phyloP scores from a whole-genome alignment of 192 early-diverging fungal species.

The Rhizoclosmatium globosum region DNA sequence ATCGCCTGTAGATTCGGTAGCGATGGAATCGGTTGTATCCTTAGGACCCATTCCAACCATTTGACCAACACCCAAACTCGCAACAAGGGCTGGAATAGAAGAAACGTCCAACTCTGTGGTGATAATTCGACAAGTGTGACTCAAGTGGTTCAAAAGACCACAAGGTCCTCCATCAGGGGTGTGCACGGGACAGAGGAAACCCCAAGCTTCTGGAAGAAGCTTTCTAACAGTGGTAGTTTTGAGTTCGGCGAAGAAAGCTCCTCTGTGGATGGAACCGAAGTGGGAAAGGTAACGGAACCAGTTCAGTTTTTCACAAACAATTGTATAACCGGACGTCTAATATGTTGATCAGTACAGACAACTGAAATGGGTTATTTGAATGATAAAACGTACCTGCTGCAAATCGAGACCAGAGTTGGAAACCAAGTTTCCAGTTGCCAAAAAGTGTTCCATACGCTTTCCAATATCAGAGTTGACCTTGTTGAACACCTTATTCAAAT shows the following conservation, averaged over 20 bases:
- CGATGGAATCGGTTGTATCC: neutral
- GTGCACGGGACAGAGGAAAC: constrained; percentile 98
- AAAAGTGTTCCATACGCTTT: constrained; percentile 87
- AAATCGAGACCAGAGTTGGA: constrained; percentile 92
- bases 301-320: constrained; percentile 98
- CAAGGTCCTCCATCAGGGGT: constrained; percentile 98
- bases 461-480: constrained; percentile 80
- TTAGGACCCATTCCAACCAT: constrained; percentile 49
- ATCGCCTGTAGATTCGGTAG: constrained; percentile 29
- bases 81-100: constrained; percentile 71
- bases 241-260: constrained; percentile 97
- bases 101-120: constrained; percentile 71
- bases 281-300: constrained; percentile 96
- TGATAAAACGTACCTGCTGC: constrained; percentile 71
- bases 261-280: constrained; percentile 98
- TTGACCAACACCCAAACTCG: constrained; percentile 80
- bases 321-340: constrained; percentile 88
- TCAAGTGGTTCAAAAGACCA: constrained; percentile 96
- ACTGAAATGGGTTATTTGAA: neutral
- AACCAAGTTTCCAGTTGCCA: constrained; percentile 97
- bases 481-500: constrained; percentile 70
- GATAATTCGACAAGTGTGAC: constrained; percentile 86
- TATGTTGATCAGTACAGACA: neutral
- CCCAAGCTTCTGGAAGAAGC: constrained; percentile 97
- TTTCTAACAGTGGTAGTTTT: constrained; percentile 99